A percentile compares a stretch with the other conserved stretches of the same genome.
These are phyloP conservation scores for Millerozyma acaciae DNA, from an alignment of 805 yeast species.

Conservation along the genomic window DNA sequence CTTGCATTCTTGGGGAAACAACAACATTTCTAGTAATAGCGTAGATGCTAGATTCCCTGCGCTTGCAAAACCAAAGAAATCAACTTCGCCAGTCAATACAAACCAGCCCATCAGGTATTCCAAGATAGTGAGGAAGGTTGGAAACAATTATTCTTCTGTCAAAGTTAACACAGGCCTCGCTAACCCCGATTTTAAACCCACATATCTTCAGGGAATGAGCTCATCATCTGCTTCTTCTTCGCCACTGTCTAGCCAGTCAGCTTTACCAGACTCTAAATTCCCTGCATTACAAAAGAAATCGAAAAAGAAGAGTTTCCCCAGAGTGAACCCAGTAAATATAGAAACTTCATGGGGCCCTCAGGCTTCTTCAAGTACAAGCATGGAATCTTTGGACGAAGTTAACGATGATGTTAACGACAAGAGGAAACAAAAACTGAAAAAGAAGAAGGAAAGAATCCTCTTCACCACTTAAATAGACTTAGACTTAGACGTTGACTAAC, in stretches of 20 bases:
- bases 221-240: slow-evolving; percentile 21
- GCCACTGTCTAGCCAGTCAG: slow-evolving; percentile 25
- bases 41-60: slow-evolving; percentile 31
- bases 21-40: slow-evolving; percentile 5
- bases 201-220: slow-evolving; percentile 29
- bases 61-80: slow-evolving; percentile 25
- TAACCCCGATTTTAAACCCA: slow-evolving; percentile 24
- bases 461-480: slow-evolving; percentile 5
- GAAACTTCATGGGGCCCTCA: slow-evolving; percentile 22
- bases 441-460: slow-evolving; percentile 12
- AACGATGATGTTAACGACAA: slow-evolving; percentile 9
- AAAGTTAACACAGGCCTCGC: slow-evolving; percentile 16
- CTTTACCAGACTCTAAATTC: slow-evolving; percentile 31
- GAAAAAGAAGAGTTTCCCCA: slow-evolving; percentile 42
- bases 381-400: slow-evolving; percentile 3
- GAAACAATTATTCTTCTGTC: slow-evolving; percentile 8
- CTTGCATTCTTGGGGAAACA: slow-evolving; percentile 25
- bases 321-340: slow-evolving; percentile 49
- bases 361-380: slow-evolving; percentile 1
- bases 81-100: slow-evolving; percentile 12
- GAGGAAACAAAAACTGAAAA: slow-evolving; percentile 17
- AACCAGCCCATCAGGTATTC: slow-evolving; percentile 33
- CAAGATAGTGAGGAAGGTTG: slow-evolving; percentile 23
- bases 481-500: neutral
- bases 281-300: slow-evolving; percentile 48